Evolutionary conservation across 345 rosid genomes (phyloP).

Genomic region (Clarkia xantiana): DNA sequence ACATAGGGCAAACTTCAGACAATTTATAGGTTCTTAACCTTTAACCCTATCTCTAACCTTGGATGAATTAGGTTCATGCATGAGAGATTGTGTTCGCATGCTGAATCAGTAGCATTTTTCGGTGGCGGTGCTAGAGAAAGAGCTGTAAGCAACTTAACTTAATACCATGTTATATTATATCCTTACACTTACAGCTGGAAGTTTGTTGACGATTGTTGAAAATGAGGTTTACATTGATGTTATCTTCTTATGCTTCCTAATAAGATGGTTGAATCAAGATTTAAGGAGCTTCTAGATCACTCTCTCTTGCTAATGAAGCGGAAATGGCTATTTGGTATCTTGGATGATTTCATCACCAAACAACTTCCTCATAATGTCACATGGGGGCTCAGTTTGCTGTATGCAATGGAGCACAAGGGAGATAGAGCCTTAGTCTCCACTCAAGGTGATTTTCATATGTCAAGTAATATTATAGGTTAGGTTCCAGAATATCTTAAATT

Average conservation of each 20-base stretch:
- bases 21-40: too few species aligned
- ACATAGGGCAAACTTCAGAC: too few species aligned
- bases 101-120: conserved; percentile 98
- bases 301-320: conserved; percentile 65
- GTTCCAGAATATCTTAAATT: not conserved
- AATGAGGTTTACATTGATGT: not conserved
- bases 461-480: not conserved
- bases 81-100: conserved; percentile 91
- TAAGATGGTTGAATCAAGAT: conserved; percentile 84
- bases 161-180: too few species aligned
- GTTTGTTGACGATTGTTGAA: not conserved
- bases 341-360: conserved; percentile 95
- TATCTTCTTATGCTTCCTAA: not conserved
- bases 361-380: conserved; percentile 96
- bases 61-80: conserved; percentile 78
- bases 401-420: conserved; percentile 86
- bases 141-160: conserved; percentile 61
- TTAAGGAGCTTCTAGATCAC: conserved; percentile 73
- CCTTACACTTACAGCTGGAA: not conserved
- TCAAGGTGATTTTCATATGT: conserved; percentile 41
- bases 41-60: not conserved
- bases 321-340: conserved; percentile 82
- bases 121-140: conserved; percentile 99
- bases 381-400: conserved; percentile 92
- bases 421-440: conserved; percentile 70